Conservation (phyloP, 768 basidiomycete genomes). For the Hygrocybe punicea region DNA sequence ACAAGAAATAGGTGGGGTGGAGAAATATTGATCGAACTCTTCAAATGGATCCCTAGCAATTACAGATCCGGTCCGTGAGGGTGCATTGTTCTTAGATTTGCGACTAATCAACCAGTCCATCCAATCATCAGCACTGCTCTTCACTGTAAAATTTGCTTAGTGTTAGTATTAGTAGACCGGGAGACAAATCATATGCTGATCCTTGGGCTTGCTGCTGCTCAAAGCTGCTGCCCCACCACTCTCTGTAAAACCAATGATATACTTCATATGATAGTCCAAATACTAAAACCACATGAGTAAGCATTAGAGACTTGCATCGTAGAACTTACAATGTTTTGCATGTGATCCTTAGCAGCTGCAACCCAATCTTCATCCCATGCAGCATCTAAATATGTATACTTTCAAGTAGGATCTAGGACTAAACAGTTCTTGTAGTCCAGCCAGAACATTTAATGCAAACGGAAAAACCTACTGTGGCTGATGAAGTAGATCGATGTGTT, state of each 20-base stretch:
- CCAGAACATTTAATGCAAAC: not conserved
- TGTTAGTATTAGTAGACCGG: no score
- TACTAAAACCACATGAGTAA: no score
- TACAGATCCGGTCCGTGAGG: no score
- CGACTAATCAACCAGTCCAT: constrained; percentile 1
- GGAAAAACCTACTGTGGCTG: constrained; percentile 1
- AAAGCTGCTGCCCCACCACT: no score
- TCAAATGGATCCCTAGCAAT: constrained; percentile 1
- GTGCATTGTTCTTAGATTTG: not conserved
- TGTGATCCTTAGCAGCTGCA: not conserved
- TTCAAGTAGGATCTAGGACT: constrained; percentile 12
- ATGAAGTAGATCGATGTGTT: constrained; percentile 15
- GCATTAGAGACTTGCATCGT: not conserved
- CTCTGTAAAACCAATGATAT: no score
- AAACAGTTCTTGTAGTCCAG: not conserved
- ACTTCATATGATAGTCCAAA: no score
- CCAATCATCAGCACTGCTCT: constrained; percentile 5
- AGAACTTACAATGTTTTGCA: not conserved
- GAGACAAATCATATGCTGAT: no score
- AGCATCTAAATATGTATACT: constrained; percentile 6
- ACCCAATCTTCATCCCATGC: constrained; percentile 9
- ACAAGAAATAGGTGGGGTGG: not conserved
- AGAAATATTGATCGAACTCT: constrained; percentile 4
- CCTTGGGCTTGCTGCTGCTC: no score
- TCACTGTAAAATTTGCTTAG: no score